Evolutionary conservation across 768 basidiomycete genomes (phyloP), one percentile per base, ranked within the genome.

Genomic region (Tubosaeta sp.): DNA sequence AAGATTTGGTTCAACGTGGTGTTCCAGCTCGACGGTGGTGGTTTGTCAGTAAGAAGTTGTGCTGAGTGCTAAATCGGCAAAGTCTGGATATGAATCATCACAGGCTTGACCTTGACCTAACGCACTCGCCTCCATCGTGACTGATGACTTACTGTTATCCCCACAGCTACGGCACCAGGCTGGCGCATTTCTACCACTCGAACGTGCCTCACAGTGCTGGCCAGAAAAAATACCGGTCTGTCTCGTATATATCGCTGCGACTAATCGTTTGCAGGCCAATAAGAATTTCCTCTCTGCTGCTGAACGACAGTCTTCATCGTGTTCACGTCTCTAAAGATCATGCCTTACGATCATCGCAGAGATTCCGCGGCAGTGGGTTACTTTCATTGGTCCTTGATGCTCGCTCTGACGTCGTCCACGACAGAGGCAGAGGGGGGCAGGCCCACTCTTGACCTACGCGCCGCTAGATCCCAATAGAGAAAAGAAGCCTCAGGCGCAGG

Each of bases 161-260:
- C 68, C 57, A 63, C 63, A 60, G 59, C 65, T 69, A 65, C 60
- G 68, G 58, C 65, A 58, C 65, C 68, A 62, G 69, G 69, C 57
- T 52, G 52, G 48, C 64, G 69, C 67, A 60, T 67, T 69, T 66
- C 51, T 57, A 57, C 59, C 61, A 45, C 45, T 43, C 55, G 6
- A 68, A 65, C 65, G 59, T 71, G 67, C 43, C n/a, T 43, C 58
- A 9, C 39, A 49, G 58, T 61, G 51, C 19, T 46, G 25, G 6
- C 54, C 51, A 58, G 55, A 56, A 53, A 60, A 57, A 48, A 48
- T 42, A 43, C 59, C 52, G 60, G 64, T 56, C 54, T 43, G 59
- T 47, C 54, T 50, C 25, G 43, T 67, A 67, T 67, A 67, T 66
- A 67, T 67, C 52, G 14, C 53, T 48, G 14, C 54, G 17, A 42